Evolutionary conservation across 148 eudicot species (phyloP), one percentile per base, ranked within the genome.

Genomic region (Persicaria maculosa): DNA sequence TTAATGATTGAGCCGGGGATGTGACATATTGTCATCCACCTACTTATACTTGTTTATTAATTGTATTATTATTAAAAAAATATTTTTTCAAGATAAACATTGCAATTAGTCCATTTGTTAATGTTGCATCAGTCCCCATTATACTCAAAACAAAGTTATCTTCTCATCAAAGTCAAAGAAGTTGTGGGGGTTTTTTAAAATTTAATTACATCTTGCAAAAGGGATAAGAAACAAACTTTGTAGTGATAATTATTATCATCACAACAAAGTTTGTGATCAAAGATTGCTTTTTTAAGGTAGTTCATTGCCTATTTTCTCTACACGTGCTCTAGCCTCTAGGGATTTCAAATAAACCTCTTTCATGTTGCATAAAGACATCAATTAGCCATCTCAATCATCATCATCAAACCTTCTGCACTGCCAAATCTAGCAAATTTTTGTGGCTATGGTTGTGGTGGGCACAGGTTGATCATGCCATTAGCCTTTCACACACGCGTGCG

Each of bases 401-500:
- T 44, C 68, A 62, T n/a, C n/a, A 62, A 10, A 31, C 12, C 44
- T 4, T 25, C 68, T 25, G 44, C 16, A 25, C 11, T 14, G 16
- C 47, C 46, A 12, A 40, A 40, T 43, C 7, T 14, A 65, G 70
- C 17, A 65, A 65, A 12, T 65, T 43, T 40, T 65, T 65, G 44
- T 62, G 70, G 19, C 2, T 65, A 9, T 65, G 47, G 19, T 5
- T 65, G 46, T 65, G 70, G 70, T 65, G 45, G 70, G 70, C 70
- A 17, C 70, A 65, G 47, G 12, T 40, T 65, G 8, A 64, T 57
- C 25, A 61, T 65, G 46, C 19, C 12, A 7, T 65, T 17, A 65
- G 2, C 46, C 45, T 65, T 65, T 65, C 46, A 65, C 46, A 36
- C 70, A 65, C 47, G 70, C 70, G 12, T 65, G 70, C 70, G 7